Evolutionary conservation across 129 eudicot genomes (phyloP), one percentile per base, ranked within the genome.

Genomic region (Logfia minima): DNA sequence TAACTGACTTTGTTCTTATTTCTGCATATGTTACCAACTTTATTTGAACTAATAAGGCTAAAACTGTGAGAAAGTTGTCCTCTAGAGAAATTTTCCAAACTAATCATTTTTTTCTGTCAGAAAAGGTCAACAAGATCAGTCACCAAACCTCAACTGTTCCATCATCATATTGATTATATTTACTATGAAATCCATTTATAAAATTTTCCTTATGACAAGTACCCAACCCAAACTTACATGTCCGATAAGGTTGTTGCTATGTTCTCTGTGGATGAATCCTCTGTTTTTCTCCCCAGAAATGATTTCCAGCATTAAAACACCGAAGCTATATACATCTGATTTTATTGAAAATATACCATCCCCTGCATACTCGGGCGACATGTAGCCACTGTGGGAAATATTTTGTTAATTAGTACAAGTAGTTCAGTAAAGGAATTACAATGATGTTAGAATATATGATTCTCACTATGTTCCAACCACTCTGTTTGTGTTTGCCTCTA

Each of bases 261-360:
- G 82, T 45, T 80, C 84, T 22, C 48, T 70, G 68, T 79, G 82
- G 75, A 59, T 4, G 31, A 75, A 84, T 76, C 82, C 79, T 59
- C 82, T 80, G 66, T 84, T 84, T 84, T 80, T 80, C 63, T 80
- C 28, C 37, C 84, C 87, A 59, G 81, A 68, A 58, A 83, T 73
- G 56, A 75, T 83, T 62, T 83, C 86, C 53, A 83, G 43, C 29
- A 83, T 56, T 18, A 83, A 10, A 17, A 83, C 86, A 23, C 74
- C 74, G 13, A 69, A 69, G 23, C 74, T 69, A 14, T 69, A 69
- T 69, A 69, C 34, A 10, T 69, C 74, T 43, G 74, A 69, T 69
- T 43, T 69, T 43, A 45, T 2, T 5, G 60, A 69, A 14, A 69
- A 43, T 10, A 69, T 45, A 5, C 74, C 74, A 43, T 69, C 35